Evolutionary conservation across 2,329 filamentous ascomycete species (phyloP).

Genomic region (Gaeumannomyces tritici): DNA sequence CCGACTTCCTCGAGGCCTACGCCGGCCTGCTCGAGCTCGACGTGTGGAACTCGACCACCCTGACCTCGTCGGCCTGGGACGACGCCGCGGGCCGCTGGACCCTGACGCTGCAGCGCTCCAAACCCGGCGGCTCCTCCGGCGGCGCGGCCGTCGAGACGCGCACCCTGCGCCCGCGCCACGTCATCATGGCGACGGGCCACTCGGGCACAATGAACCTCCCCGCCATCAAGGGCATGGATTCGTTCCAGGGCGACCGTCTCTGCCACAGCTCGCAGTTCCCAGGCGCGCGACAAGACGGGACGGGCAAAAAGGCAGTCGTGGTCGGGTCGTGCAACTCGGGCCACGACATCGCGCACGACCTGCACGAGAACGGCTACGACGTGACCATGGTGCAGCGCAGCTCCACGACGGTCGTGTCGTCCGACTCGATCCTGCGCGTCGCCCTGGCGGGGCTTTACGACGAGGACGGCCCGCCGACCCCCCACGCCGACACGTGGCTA

Average conservation of each 20-base stretch:
- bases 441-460: slow-evolving; percentile 30
- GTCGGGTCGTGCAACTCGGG: slow-evolving; percentile 51
- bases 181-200: slow-evolving; percentile 60
- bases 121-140: slow-evolving; percentile 31
- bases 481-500: slow-evolving; percentile 46
- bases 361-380: slow-evolving; percentile 45
- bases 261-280: slow-evolving; percentile 45
- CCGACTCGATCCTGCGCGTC: slow-evolving; percentile 30
- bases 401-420: slow-evolving; percentile 44
- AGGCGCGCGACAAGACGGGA: slow-evolving; percentile 26
- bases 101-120: slow-evolving; percentile 38
- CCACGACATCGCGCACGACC: slow-evolving; percentile 50
- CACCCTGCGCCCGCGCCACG: slow-evolving; percentile 49
- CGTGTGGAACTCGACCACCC: slow-evolving; percentile 48
- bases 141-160: slow-evolving; percentile 37
- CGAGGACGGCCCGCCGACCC: slow-evolving; percentile 34
- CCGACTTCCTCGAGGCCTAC: slow-evolving; percentile 59
- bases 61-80: slow-evolving; percentile 39
- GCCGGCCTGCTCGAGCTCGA: slow-evolving; percentile 57
- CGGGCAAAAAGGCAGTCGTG: slow-evolving; percentile 41
- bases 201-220: slow-evolving; percentile 57
- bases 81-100: slow-evolving; percentile 43
- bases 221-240: slow-evolving; percentile 40
- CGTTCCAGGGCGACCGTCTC: slow-evolving; percentile 41
- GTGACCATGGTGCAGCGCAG: slow-evolving; percentile 53